These are phyloP conservation scores for Kodamaea arcana DNA, from an alignment of 1,139 yeast genomes.

Conservation along the genomic window DNA sequence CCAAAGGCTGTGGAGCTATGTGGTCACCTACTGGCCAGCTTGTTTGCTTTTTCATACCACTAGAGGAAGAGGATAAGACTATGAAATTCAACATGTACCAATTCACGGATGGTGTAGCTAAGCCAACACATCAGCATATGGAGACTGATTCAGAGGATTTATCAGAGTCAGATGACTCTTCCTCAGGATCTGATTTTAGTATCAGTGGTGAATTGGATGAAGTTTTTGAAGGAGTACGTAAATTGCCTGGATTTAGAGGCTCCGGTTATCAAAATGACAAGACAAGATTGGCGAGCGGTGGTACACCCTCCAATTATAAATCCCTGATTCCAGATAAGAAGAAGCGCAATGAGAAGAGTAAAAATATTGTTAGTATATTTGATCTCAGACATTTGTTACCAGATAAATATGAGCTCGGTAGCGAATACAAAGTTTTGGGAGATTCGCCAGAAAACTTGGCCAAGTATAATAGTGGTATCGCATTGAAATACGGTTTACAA, in stretches of 20 bases:
- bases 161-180: slow-evolving; percentile 6
- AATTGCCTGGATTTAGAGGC: slow-evolving; percentile 44
- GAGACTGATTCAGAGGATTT: slow-evolving; percentile 12
- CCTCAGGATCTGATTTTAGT: slow-evolving; percentile 41
- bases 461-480: slow-evolving; percentile 66
- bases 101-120: slow-evolving; percentile 37
- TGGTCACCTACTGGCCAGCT: slow-evolving; percentile 80
- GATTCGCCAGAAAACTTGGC: slow-evolving; percentile 64
- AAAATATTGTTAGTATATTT: slow-evolving; percentile 56
- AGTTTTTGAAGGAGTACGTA: slow-evolving; percentile 38
- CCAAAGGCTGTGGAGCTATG: slow-evolving; percentile 88
- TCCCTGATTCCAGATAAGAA: slow-evolving; percentile 20
- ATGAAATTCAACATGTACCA: slow-evolving; percentile 33
- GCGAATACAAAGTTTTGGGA: slow-evolving; percentile 69
- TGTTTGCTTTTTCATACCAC: slow-evolving; percentile 78
- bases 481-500: slow-evolving; percentile 55
- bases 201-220: slow-evolving; percentile 52
- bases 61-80: slow-evolving; percentile 30
- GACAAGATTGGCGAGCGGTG: slow-evolving; percentile 22
- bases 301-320: slow-evolving; percentile 23
- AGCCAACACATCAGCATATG: slow-evolving; percentile 14
- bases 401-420: slow-evolving; percentile 70
- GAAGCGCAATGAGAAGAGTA: slow-evolving; percentile 22
- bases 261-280: slow-evolving; percentile 24
- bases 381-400: slow-evolving; percentile 75